Evolutionary conservation across 495 filamentous ascomycete species (phyloP).

Genomic region (Melanomma pulvis-pyrius): DNA sequence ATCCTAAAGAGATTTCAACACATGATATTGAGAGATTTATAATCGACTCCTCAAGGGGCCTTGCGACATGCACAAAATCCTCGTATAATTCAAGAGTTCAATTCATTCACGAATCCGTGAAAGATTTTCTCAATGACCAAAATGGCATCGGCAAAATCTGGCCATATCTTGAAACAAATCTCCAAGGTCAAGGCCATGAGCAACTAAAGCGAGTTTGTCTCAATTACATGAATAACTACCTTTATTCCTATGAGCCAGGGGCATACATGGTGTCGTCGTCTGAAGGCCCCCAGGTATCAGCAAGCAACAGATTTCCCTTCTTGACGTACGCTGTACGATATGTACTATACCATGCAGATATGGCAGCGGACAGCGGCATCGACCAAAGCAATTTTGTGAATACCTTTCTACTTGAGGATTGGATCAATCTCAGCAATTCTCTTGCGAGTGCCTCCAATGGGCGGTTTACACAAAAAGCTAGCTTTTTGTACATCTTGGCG

Average conservation of each 20-base stretch:
- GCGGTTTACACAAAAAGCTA: slow-evolving; percentile 8
- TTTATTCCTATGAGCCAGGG: slow-evolving; percentile 1
- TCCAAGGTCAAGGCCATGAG: slow-evolving; percentile 23
- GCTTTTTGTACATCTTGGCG: slow-evolving; percentile 24
- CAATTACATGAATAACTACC: slow-evolving; percentile 10
- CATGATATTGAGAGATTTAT: slow-evolving; percentile 18
- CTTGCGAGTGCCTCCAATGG: slow-evolving; percentile 21
- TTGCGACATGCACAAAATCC: slow-evolving; percentile 11
- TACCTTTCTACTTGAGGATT: slow-evolving; percentile 4
- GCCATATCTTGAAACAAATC: slow-evolving; percentile 13
- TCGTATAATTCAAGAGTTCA: slow-evolving; percentile 23
- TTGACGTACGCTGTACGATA: slow-evolving; percentile 28
- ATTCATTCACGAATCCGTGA: slow-evolving; percentile 36
- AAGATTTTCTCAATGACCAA: slow-evolving; percentile 30
- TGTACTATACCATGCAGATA: slow-evolving; percentile 29
- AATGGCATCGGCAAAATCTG: slow-evolving; percentile 12
- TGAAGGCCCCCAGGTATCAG: slow-evolving; percentile 9
- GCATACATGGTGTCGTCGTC: slow-evolving; percentile 8
- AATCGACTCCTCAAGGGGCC: slow-evolving; percentile 22
- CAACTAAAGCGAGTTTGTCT: slow-evolving; percentile 29
- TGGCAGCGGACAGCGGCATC: slow-evolving; percentile 17
- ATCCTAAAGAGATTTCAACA: slow-evolving; percentile 12
- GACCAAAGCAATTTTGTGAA: slow-evolving; percentile 14
- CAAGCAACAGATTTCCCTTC: slow-evolving; percentile 22
- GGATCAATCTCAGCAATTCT: slow-evolving; percentile 23